Percentiles rank a stretch among this genome's conserved stretches.
phyloP scores from a whole-genome alignment of 179 eudicot genomes.

The Carnegiea gigantea region DNA sequence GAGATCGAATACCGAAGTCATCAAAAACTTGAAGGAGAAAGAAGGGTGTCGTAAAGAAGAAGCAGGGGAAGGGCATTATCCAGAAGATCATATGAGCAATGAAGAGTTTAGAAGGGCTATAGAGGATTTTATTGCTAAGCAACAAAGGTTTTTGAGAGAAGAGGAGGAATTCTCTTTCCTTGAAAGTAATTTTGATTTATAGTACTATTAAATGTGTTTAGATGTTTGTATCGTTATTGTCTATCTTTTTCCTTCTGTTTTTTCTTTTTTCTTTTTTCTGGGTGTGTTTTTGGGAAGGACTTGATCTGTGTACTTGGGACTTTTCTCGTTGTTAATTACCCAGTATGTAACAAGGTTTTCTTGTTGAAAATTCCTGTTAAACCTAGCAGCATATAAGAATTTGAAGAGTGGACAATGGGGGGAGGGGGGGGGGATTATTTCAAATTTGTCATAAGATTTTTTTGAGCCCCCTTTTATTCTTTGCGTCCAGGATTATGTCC shows the following conservation, averaged over 20 bases:
- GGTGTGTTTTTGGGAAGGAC: background rate
- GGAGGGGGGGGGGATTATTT: too few relatives aligned
- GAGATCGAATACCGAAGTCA: constrained; percentile 53
- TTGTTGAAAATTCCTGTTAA: background rate
- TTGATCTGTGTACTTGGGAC: background rate
- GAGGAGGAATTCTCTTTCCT: constrained; percentile 48
- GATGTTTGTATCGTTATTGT: background rate
- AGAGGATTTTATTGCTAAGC: constrained; percentile 85
- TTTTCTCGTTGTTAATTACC: constrained; percentile 5
- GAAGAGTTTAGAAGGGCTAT: constrained; percentile 79
- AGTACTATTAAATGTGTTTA: too few relatives aligned
- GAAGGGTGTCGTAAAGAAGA: constrained; percentile 7
- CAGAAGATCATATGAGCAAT: constrained; percentile 72
- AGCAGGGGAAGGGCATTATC: constrained; percentile 20
- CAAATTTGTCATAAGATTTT: too few relatives aligned
- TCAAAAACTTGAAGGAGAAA: constrained; percentile 19
- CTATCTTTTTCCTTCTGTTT: too few relatives aligned
- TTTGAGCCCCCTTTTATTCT: too few relatives aligned
- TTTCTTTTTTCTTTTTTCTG: too few relatives aligned
- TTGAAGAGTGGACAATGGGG: too few relatives aligned
- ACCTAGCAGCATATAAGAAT: too few relatives aligned
- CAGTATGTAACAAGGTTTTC: background rate
- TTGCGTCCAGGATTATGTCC: too few relatives aligned
- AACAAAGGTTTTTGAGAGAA: constrained; percentile 73
- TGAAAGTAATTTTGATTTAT: background rate